Evolutionary conservation across 139 green algal species (phyloP).

Genomic region (Gonium pectorale): DNA sequence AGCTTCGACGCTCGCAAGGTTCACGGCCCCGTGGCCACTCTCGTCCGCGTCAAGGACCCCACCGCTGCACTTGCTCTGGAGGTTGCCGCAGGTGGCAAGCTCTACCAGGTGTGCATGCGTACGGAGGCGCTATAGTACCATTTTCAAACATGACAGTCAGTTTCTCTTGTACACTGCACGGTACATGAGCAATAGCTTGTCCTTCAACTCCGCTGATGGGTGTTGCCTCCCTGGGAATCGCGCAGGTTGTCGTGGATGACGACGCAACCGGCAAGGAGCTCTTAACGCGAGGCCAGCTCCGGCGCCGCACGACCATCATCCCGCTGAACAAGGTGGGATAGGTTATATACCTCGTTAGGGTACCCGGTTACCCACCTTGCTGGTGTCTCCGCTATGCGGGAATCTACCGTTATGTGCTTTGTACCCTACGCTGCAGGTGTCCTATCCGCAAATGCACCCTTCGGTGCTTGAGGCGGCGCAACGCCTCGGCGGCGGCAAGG

Average conservation of each 20-base stretch:
- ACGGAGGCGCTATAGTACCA: too few species aligned
- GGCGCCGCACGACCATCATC: conserved; percentile 95
- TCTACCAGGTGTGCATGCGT: conserved; percentile 85
- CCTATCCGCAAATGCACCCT: conserved; percentile 30
- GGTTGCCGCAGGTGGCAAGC: conserved; percentile 93
- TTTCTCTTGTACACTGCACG: too few species aligned
- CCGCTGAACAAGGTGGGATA: conserved; percentile 98
- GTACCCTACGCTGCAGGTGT: conserved; percentile 48
- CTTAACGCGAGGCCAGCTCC: conserved; percentile 85
- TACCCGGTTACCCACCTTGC: neutral
- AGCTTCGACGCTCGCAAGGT: conserved; percentile 46
- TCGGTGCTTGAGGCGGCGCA: conserved; percentile 61
- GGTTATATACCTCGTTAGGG: too few species aligned
- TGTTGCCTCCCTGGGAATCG: too few species aligned
- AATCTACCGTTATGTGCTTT: too few species aligned
- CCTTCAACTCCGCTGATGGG: too few species aligned
- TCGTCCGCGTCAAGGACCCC: conserved; percentile 86
- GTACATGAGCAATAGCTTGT: too few species aligned
- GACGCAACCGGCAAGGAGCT: conserved; percentile 91
- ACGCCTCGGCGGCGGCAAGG: conserved; percentile 67
- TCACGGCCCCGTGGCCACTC: conserved; percentile 82
- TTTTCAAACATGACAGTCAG: too few species aligned
- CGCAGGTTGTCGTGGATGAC: conserved; percentile 89
- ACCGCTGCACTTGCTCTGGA: conserved; percentile 87
- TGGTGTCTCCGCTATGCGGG: too few species aligned